Evolutionary conservation across 2,329 filamentous ascomycete species (phyloP), one percentile per base, ranked within the genome.

Genomic region (Nannizziopsis barbatae): DNA sequence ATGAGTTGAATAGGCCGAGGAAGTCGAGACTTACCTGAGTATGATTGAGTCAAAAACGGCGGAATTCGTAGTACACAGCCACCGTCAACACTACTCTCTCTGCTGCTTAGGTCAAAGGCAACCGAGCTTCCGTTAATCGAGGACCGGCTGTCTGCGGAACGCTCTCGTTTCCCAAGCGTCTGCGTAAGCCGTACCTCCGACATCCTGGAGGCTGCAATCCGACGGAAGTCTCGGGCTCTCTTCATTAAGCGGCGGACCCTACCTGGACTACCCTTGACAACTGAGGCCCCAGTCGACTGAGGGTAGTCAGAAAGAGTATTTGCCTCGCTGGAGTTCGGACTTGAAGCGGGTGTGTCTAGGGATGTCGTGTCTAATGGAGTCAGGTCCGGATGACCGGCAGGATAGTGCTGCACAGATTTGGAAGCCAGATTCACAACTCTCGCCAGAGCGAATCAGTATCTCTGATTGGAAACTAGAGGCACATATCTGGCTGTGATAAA

Each of bases 361-460:
- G 20, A 11, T 11, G 10, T 30, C 35, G 44, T 60, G 32, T 44
- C 30, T 18, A 33, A 14, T 17, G 30, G 20, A 7, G 20, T 18
- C 46, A 68, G 60, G 60, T 68, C 65, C 57, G 65, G 65, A 63
- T 65, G 69, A 65, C 66, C 66, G 57, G 63, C 57, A 53, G 61
- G 67, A 65, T 64, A 65, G 64, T 63, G 62, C 56, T 60, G 59
- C 53, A 60, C 57, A 33, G 58, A 60, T 60, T 64, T 60, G 59
- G 60, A 60, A 61, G 65, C 66, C 66, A 68, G 64, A 55, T 61
- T 69, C 65, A 55, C 61, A 53, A 56, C 12, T 40, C 47, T 50
- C 35, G 47, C 42, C 35, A 54, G 53, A 50, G 52, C 54, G 53
- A 55, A 45, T 49, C 30, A 49, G 40, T 41, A 49, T 10, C 14